Conservation (phyloP, 306 rosid species). For the Malus sieversii region DNA sequence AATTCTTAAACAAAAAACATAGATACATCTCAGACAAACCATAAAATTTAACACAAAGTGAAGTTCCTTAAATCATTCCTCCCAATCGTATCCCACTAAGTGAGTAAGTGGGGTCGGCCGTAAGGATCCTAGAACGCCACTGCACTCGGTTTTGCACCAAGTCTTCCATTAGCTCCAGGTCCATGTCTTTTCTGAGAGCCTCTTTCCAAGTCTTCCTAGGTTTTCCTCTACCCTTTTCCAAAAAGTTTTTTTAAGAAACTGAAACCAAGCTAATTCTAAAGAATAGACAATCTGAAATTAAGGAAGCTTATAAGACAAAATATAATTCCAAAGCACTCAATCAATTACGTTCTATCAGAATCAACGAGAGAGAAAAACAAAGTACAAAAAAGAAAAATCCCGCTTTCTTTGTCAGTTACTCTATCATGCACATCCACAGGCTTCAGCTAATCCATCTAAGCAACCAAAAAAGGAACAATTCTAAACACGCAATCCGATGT, state of each 20-base stretch:
- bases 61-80: not conserved
- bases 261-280: not conserved
- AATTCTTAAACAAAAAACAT: not conserved
- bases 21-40: not conserved
- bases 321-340: not conserved
- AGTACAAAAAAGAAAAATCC: not conserved
- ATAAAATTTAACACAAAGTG: not conserved
- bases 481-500: not conserved
- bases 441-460: not conserved
- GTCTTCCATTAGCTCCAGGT: no score
- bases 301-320: not conserved
- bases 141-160: no score
- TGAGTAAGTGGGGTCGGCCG: no score
- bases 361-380: not conserved
- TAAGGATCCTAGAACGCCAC: no score
- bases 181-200: no score
- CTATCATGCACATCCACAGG: not conserved
- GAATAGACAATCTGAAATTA: not conserved
- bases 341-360: not conserved
- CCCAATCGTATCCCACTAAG: not conserved
- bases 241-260: not conserved
- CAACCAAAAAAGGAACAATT: not conserved
- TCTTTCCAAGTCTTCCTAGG: no score
- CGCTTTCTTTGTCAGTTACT: not conserved
- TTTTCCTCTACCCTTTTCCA: not conserved